phyloP scores from a whole-genome alignment of 208 protist species.

The Leishmania mexicana region DNA sequence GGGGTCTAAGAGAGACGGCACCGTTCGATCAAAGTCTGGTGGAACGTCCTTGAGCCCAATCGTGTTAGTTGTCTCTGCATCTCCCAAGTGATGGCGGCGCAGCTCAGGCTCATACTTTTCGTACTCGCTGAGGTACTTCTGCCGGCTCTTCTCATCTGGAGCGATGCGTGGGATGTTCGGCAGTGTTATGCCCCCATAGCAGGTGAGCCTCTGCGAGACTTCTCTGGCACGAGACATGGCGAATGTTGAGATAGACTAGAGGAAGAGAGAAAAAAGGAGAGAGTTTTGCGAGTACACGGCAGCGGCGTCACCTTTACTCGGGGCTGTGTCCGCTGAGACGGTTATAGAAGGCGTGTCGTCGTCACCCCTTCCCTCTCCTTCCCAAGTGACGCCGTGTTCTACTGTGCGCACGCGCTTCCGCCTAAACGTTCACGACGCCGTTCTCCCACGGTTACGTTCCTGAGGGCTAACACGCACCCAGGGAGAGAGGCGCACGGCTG shows the following conservation, averaged over 20 bases:
- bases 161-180: slow-evolving; percentile 87
- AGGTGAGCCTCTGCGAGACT: neutral
- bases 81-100: slow-evolving; percentile 84
- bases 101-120: slow-evolving; percentile 90
- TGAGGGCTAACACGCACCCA: neutral
- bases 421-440: neutral
- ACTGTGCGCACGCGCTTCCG: neutral
- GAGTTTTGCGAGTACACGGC: neutral
- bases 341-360: neutral
- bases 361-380: neutral
- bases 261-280: neutral
- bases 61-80: slow-evolving; percentile 66
- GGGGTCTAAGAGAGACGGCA: slow-evolving; percentile 62
- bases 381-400: neutral
- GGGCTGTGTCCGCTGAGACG: neutral
- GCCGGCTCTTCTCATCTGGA: slow-evolving; percentile 67
- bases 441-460: neutral
- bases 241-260: neutral
- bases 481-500: neutral
- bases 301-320: neutral
- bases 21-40: slow-evolving; percentile 64
- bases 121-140: slow-evolving; percentile 86
- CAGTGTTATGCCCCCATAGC: slow-evolving; percentile 47
- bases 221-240: slow-evolving; percentile 10
- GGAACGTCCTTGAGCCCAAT: slow-evolving; percentile 66